These are phyloP conservation scores for Aphanomyces astaci DNA, from an alignment of 352 stramenopile genomes.

Conservation along the genomic window DNA sequence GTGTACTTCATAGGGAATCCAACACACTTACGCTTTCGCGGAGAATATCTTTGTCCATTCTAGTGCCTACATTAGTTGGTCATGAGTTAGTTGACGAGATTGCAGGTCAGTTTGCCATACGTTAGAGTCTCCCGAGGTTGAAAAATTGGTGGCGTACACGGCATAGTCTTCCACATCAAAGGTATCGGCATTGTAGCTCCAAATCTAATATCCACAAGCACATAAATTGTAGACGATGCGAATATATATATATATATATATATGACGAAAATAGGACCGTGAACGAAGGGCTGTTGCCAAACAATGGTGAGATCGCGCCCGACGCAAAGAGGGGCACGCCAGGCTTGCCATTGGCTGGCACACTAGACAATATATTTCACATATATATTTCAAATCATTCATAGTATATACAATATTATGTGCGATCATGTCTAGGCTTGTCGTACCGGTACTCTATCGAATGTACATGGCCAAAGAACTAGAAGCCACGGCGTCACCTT, in stretches of 20 bases:
- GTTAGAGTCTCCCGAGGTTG: conserved; percentile 25
- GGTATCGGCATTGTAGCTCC: conserved; percentile 54
- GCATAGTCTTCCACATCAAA: conserved; percentile 67
- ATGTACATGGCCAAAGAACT: conserved; percentile 90
- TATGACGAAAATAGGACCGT: conserved; percentile 29
- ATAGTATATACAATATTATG: no score
- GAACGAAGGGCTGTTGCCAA: conserved; percentile 88
- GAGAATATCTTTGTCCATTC: conserved; percentile 11
- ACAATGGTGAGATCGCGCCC: conserved; percentile 82
- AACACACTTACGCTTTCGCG: background rate
- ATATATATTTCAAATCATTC: no score
- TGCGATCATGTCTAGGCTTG: no score
- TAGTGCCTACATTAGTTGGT: conserved; percentile 4
- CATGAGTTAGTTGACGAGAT: conserved; percentile 43
- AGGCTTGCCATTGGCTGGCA: conserved; percentile 23
- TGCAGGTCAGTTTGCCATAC: conserved; percentile 40
- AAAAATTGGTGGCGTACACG: conserved; percentile 72
- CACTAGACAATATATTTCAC: background rate
- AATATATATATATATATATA: no score
- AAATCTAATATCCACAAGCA: no score
- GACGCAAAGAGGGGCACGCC: conserved; percentile 70
- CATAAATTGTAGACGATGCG: no score
- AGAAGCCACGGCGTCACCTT: conserved; percentile 18
- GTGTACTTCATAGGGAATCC: no score
- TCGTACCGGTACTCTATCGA: conserved; percentile 79